Evolutionary conservation across 2,329 filamentous ascomycete species (phyloP), one percentile per base, ranked within the genome.

Genomic region (Botrytis byssoidea): DNA sequence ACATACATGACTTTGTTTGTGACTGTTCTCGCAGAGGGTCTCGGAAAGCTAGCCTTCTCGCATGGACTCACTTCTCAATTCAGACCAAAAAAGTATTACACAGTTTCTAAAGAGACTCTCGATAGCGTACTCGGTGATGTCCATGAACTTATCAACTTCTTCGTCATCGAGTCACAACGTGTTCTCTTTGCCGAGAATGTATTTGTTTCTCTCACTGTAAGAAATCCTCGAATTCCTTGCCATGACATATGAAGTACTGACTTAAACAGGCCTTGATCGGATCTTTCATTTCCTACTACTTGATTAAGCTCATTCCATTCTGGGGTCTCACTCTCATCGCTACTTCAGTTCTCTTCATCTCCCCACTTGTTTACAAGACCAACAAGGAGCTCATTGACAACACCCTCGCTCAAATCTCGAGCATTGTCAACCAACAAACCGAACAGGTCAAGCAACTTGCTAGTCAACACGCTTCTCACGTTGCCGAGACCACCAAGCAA

Each of bases 381-480:
- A 92, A 92, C 86, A 86, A 91, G 84, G 90, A 92, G 83, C 82
- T 92, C 74, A 92, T 92, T 78, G 90, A 92, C 79, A 82, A 85
- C 76, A 87, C 91, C 78, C 81, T 92, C 77, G 83, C 87, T 81
- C 84, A 88, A 75, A 88, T 85, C 71, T 85, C 86, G 60, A 85
- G 90, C 46, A 80, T 90, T 57, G 84, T 91, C 80, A 87, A 86
- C 81, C 84, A 86, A 76, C 90, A 92, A 84, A 90, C 90, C 69
- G 83, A 85, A 76, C 89, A 91, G 84, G 85, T 91, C 70, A 88
- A 88, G 79, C 83, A 84, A 73, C 84, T 90, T 73, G 89, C 90
- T 59, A 87, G 86, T 82, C 88, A 91, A 84, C 89, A 91, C 81
- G 89, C 90, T 66, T 85, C 86, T 70, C 87, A 89, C 78, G 88